Evolutionary conservation across 2,329 filamentous ascomycete genomes (phyloP).

Genomic region (Fusarium pseudograminearum): DNA sequence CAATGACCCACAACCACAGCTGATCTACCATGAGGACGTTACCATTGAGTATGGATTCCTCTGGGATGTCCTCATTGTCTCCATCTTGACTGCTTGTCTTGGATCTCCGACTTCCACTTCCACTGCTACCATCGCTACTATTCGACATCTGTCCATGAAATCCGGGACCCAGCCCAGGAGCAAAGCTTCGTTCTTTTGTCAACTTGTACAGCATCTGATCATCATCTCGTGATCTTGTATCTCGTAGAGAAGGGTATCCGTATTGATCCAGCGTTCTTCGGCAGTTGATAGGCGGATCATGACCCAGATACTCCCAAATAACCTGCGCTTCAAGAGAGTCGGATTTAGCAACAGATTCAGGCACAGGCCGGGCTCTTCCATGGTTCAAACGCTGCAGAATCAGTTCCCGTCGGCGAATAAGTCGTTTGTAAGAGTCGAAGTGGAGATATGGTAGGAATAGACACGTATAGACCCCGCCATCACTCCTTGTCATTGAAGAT

Average conservation of each 20-base stretch:
- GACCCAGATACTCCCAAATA: conserved; percentile 72
- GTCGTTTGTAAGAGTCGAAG: conserved; percentile 71
- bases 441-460: conserved; percentile 71
- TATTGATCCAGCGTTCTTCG: conserved; percentile 73
- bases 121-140: conserved; percentile 44
- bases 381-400: conserved; percentile 65
- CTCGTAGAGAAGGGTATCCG: conserved; percentile 70
- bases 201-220: conserved; percentile 77
- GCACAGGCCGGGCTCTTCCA: conserved; percentile 67
- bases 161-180: conserved; percentile 38
- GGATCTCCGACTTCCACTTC: conserved; percentile 45
- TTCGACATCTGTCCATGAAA: conserved; percentile 50
- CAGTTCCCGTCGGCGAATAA: conserved; percentile 67
- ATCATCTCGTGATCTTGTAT: conserved; percentile 71
- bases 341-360: conserved; percentile 63
- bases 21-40: conserved; percentile 77
- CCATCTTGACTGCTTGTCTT: conserved; percentile 48
- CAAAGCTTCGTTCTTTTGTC: conserved; percentile 61
- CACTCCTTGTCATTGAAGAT: conserved; percentile 48
- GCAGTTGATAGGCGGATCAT: conserved; percentile 71
- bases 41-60: conserved; percentile 61
- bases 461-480: conserved; percentile 57
- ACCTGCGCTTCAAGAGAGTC: conserved; percentile 69
- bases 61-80: conserved; percentile 50
- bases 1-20: conserved; percentile 71